A percentile compares a stretch with the other conserved stretches of the same genome.
Evolutionary conservation across 257 asterid species (phyloP).

Genomic region (Petrea volubilis): DNA sequence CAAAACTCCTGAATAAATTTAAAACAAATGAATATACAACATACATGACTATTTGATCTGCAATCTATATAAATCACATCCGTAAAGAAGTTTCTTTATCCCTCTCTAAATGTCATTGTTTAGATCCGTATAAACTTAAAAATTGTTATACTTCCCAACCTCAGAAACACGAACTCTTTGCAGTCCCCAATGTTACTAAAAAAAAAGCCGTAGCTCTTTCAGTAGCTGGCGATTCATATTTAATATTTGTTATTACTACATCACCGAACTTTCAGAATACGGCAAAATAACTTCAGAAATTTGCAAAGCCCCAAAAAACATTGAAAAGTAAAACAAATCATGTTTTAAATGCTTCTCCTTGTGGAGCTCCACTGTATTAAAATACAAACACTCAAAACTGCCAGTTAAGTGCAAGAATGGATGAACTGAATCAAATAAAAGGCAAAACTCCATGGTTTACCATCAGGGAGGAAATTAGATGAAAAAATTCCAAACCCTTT

Average conservation of each 20-base stretch:
- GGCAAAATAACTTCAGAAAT: neutral
- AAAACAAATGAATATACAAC: neutral
- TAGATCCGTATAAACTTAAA: no score
- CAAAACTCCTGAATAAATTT: constrained; percentile 44
- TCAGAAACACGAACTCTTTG: neutral
- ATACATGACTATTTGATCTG: constrained; percentile 5
- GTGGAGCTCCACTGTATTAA: neutral
- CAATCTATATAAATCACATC: no score
- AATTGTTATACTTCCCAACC: neutral
- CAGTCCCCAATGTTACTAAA: neutral
- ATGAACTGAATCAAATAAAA: neutral
- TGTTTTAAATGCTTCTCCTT: neutral
- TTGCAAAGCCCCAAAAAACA: neutral
- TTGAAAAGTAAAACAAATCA: neutral
- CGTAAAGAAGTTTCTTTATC: no score
- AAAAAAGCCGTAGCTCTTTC: neutral
- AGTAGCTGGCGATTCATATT: neutral
- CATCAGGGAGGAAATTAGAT: constrained; percentile 56
- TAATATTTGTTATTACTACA: neutral
- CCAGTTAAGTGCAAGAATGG: neutral
- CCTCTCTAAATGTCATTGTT: no score
- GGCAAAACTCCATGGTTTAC: constrained; percentile 31
- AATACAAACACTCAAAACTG: neutral
- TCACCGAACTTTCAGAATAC: neutral
- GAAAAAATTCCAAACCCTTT: constrained; percentile 84